These are phyloP conservation scores for Coemansia sp. DNA, from an alignment of 371 early-diverging fungal genomes.

Conservation along the genomic window DNA sequence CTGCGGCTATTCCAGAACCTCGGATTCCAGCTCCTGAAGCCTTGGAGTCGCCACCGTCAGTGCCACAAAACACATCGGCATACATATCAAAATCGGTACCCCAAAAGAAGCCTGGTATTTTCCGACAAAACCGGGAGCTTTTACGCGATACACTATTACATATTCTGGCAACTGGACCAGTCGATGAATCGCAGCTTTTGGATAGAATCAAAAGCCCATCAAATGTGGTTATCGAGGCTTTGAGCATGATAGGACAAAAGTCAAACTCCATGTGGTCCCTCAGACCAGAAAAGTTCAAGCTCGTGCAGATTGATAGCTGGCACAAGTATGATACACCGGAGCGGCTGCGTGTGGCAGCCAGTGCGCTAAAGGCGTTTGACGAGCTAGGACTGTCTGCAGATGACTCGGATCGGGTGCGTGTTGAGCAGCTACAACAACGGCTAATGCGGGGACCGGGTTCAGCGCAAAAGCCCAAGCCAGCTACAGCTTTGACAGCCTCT, in stretches of 20 bases:
- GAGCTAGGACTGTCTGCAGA: slow-evolving; percentile 53
- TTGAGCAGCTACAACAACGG: slow-evolving; percentile 15
- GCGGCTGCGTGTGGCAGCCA: slow-evolving; percentile 51
- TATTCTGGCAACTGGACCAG: slow-evolving; percentile 24
- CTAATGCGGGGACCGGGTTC: not conserved
- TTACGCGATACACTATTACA: slow-evolving; percentile 39
- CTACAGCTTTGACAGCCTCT: not conserved
- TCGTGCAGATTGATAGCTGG: slow-evolving; percentile 60
- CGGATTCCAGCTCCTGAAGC: slow-evolving; percentile 1
- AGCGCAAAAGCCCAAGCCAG: not conserved
- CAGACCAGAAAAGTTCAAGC: slow-evolving; percentile 55
- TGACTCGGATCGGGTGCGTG: slow-evolving; percentile 55
- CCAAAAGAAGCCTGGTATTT: slow-evolving; percentile 44
- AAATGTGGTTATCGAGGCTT: slow-evolving; percentile 16
- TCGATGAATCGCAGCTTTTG: slow-evolving; percentile 16
- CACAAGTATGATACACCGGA: slow-evolving; percentile 54
- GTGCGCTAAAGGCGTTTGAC: slow-evolving; percentile 58
- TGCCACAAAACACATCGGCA: not conserved
- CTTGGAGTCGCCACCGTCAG: not conserved
- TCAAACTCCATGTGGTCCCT: slow-evolving; percentile 49
- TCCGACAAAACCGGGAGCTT: slow-evolving; percentile 40
- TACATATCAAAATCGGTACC: slow-evolving; percentile 15
- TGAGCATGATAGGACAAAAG: slow-evolving; percentile 11
- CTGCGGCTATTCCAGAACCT: not conserved
- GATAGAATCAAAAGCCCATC: slow-evolving; percentile 22